Conservation (phyloP, 2,329 filamentous ascomycete species). For the Daldinia sp. region DNA sequence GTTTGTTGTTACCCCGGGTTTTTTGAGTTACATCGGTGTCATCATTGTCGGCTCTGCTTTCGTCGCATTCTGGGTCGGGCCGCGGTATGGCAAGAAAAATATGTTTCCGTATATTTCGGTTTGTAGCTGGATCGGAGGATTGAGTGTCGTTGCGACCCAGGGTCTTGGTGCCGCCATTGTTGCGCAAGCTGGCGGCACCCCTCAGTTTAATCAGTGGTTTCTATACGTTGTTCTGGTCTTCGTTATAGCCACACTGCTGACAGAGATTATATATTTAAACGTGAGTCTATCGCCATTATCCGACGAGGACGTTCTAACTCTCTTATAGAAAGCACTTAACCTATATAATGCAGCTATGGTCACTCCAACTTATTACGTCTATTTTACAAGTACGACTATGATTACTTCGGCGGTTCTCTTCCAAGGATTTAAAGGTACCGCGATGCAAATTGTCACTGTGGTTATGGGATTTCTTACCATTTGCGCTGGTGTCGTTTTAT, state of each 20-base stretch:
- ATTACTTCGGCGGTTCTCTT: slow-evolving; percentile 93
- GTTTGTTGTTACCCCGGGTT: slow-evolving; percentile 86
- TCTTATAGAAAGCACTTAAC: slow-evolving; percentile 90
- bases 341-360: slow-evolving; percentile 96
- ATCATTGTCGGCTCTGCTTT: slow-evolving; percentile 77
- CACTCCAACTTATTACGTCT: slow-evolving; percentile 98
- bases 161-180: slow-evolving; percentile 91
- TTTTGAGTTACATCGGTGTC: slow-evolving; percentile 84
- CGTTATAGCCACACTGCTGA: slow-evolving; percentile 85
- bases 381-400: slow-evolving; percentile 96
- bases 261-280: slow-evolving; percentile 95
- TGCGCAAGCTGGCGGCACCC: slow-evolving; percentile 79
- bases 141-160: slow-evolving; percentile 95
- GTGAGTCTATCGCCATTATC: slow-evolving; percentile 63
- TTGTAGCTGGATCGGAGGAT: slow-evolving; percentile 91
- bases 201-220: slow-evolving; percentile 98
- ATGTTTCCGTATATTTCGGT: slow-evolving; percentile 98
- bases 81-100: slow-evolving; percentile 91
- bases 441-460: slow-evolving; percentile 82
- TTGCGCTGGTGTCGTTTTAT: slow-evolving; percentile 87
- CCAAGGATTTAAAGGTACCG: slow-evolving; percentile 89
- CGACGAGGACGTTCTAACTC: slow-evolving; percentile 45
- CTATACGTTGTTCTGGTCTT: slow-evolving; percentile 91
- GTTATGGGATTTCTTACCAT: slow-evolving; percentile 94
- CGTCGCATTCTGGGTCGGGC: slow-evolving; percentile 81